Conservation (phyloP, 495 filamentous ascomycete species). For the Immersiella caudata region DNA sequence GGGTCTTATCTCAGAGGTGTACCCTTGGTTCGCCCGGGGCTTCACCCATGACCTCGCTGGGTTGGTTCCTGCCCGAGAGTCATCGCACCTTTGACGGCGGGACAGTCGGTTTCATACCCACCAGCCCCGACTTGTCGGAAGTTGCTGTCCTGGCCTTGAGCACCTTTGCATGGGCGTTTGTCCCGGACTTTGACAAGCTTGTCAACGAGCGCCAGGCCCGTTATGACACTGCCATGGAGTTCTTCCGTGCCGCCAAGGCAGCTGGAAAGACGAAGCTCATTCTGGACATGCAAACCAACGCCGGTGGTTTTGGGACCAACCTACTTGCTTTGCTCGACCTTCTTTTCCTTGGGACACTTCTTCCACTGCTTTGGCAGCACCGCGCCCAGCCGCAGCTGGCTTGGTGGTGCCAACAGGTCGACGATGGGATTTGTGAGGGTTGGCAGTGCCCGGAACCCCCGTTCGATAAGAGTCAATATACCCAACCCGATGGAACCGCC, state of each 20-base stretch:
- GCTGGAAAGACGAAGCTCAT: conserved; percentile 39
- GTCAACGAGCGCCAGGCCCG: neutral
- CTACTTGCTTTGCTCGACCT: conserved; percentile 39
- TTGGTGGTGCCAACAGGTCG: no score
- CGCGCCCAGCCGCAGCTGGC: no score
- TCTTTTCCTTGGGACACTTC: conserved; percentile 38
- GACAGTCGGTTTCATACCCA: conserved; percentile 10
- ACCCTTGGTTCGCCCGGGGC: conserved; percentile 1
- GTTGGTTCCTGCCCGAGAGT: conserved; percentile 20
- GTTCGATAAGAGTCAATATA: no score
- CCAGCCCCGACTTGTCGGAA: neutral
- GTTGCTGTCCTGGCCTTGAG: conserved; percentile 23
- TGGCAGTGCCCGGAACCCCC: no score
- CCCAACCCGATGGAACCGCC: no score
- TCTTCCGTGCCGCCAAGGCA: conserved; percentile 13
- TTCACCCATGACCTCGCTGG: conserved; percentile 4
- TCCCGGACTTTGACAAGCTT: no score
- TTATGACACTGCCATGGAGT: conserved; percentile 24
- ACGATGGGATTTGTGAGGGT: no score
- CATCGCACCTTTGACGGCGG: neutral
- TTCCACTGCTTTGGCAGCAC: no score
- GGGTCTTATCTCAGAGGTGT: neutral
- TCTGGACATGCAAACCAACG: conserved; percentile 58
- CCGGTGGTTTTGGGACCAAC: conserved; percentile 47
- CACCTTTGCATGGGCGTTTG: conserved; percentile 11